A percentile compares a stretch with the other conserved stretches of the same genome.
Evolutionary conservation across 139 green algal species (phyloP).

Genomic region (Zygnema cylindricum): DNA sequence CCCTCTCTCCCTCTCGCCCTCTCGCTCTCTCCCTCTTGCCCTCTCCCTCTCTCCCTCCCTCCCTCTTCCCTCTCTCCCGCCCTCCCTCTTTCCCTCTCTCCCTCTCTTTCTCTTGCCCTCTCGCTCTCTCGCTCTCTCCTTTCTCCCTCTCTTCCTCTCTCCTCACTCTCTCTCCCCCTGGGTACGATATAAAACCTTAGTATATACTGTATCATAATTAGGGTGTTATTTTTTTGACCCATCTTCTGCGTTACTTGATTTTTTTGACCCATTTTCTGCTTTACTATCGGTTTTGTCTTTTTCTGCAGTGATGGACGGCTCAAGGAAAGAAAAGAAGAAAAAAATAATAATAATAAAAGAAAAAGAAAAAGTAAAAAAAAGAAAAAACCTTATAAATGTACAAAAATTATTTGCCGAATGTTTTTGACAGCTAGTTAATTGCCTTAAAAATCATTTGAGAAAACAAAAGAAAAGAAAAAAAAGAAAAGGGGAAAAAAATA

Average conservation of each 20-base stretch:
- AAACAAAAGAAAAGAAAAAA: too few relatives aligned
- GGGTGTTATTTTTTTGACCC: slow-evolving; percentile 40
- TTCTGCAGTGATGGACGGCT: too few relatives aligned
- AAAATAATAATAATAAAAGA: too few relatives aligned
- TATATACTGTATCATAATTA: neutral
- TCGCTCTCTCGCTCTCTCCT: slow-evolving; percentile 5
- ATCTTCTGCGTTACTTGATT: neutral
- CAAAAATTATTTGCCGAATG: too few relatives aligned
- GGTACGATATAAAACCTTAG: neutral
- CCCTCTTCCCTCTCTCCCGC: slow-evolving; percentile 20
- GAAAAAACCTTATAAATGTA: too few relatives aligned
- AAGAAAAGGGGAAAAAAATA: too few relatives aligned
- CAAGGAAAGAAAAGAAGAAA: too few relatives aligned
- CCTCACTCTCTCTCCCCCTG: neutral
- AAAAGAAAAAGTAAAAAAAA: too few relatives aligned
- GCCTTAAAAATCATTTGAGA: too few relatives aligned
- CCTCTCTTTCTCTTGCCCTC: slow-evolving; percentile 5
- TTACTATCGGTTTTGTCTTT: too few relatives aligned
- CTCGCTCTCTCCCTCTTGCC: slow-evolving; percentile 18
- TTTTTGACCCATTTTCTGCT: neutral
- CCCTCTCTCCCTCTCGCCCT: slow-evolving; percentile 26
- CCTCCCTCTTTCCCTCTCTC: slow-evolving; percentile 12
- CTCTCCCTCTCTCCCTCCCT: slow-evolving; percentile 27
- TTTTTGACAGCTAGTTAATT: too few relatives aligned
- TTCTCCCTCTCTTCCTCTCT: neutral